phyloP scores from a whole-genome alignment of 345 rosid genomes.

The Theobroma cacao region DNA sequence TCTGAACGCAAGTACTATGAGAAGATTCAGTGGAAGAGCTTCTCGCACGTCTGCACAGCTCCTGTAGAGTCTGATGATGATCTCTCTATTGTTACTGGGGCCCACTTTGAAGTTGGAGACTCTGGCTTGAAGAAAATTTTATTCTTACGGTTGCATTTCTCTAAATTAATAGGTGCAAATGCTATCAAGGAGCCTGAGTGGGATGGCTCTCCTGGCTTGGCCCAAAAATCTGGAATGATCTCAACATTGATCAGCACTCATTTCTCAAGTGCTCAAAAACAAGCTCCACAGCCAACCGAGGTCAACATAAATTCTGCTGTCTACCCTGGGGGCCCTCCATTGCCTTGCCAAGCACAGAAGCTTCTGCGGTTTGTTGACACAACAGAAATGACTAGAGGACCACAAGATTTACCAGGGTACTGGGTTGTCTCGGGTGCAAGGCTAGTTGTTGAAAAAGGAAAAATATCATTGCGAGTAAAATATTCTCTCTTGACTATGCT shows the following conservation, averaged over 20 bases:
- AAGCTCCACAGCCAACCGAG: conserved; percentile 70
- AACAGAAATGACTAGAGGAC: conserved; percentile 91
- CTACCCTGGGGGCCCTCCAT: conserved; percentile 94
- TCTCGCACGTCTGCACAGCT: conserved; percentile 67
- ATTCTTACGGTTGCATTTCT: conserved; percentile 76
- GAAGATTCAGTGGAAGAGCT: conserved; percentile 72
- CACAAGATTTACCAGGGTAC: conserved; percentile 89
- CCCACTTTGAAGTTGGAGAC: conserved; percentile 16
- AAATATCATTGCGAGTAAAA: conserved; percentile 84
- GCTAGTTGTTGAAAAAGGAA: conserved; percentile 80
- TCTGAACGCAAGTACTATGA: conserved; percentile 49
- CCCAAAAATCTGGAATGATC: conserved; percentile 82
- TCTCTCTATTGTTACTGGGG: conserved; percentile 48
- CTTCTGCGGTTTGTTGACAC: conserved; percentile 85
- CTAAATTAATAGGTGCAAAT: conserved; percentile 59
- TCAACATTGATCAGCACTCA: conserved; percentile 42
- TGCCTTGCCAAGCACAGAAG: conserved; percentile 79
- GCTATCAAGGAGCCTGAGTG: conserved; percentile 64
- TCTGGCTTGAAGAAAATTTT: conserved; percentile 73
- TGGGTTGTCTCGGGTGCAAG: conserved; percentile 97
- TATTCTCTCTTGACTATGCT: conserved; percentile 71
- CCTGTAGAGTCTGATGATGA: conserved; percentile 65
- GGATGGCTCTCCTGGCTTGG: conserved; percentile 85
- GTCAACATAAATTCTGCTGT: conserved; percentile 82
- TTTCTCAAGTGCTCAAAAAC: conserved; percentile 65